A percentile compares a stretch with the other conserved stretches of the same genome.
phyloP scores from a whole-genome alignment of 129 eudicot genomes.

The Lonicera japonica region DNA sequence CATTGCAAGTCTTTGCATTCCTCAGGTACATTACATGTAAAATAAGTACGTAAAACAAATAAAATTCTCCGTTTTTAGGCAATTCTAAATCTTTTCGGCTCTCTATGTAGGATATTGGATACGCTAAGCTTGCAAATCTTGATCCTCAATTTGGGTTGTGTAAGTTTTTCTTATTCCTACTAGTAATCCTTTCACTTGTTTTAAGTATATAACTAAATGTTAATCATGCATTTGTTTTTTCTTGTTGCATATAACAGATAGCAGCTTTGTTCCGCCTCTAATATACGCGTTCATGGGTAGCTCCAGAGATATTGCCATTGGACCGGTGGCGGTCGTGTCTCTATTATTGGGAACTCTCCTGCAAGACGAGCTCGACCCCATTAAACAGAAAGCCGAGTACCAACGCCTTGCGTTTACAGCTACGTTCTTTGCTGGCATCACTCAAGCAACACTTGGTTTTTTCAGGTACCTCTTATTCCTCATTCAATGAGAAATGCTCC shows the following conservation, averaged over 20 bases:
- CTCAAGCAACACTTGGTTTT: constrained; percentile 59
- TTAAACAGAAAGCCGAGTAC: constrained; percentile 38
- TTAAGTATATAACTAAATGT: neutral
- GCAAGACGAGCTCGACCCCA: constrained; percentile 46
- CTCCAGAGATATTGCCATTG: constrained; percentile 82
- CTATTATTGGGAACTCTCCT: constrained; percentile 60
- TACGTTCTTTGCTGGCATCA: constrained; percentile 78
- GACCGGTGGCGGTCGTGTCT: constrained; percentile 82
- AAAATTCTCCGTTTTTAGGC: neutral
- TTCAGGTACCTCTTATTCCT: constrained; percentile 34
- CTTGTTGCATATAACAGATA: constrained; percentile 25
- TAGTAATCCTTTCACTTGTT: neutral
- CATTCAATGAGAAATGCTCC: too few species aligned
- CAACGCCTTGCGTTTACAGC: constrained; percentile 75
- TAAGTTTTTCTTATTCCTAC: constrained; percentile 23
- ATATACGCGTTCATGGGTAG: constrained; percentile 81
- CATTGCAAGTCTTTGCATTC: constrained; percentile 78
- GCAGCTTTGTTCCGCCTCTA: constrained; percentile 78
- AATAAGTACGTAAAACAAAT: neutral
- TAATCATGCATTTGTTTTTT: neutral
- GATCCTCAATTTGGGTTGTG: constrained; percentile 53
- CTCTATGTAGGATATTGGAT: constrained; percentile 59
- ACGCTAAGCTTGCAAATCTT: constrained; percentile 56
- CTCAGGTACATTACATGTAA: constrained; percentile 45
- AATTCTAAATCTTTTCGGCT: neutral